A percentile compares a stretch with the other conserved stretches of the same genome.
Evolutionary conservation across 2,329 filamentous ascomycete species (phyloP).

Genomic region (Aureobasidium sp.): DNA sequence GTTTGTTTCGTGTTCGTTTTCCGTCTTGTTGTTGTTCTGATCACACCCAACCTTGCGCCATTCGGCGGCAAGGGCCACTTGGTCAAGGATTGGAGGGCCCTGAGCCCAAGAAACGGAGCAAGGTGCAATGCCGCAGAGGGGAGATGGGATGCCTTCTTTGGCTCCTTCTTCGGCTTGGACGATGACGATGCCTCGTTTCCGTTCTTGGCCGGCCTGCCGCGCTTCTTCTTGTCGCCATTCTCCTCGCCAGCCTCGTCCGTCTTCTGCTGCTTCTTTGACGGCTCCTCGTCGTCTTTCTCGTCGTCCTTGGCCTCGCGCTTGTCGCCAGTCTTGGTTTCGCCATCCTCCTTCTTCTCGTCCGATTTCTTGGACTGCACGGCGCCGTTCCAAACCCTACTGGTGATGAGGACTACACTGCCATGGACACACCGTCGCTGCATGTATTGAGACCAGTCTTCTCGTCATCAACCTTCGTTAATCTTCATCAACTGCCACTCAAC

Average conservation of each 20-base stretch:
- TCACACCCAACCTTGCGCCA: no score
- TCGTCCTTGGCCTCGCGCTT: constrained; percentile 24
- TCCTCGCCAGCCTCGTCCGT: constrained; percentile 27
- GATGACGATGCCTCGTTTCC: constrained; percentile 21
- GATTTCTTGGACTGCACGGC: constrained; percentile 21
- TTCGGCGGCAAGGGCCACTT: no score
- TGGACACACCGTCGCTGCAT: no score
- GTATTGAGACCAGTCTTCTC: no score
- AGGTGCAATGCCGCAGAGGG: no score
- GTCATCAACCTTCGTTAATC: no score
- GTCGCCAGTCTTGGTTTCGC: constrained; percentile 29
- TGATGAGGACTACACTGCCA: no score
- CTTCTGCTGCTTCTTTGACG: constrained; percentile 23
- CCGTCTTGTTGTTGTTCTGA: no score
- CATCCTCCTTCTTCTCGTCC: constrained; percentile 21
- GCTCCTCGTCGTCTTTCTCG: constrained; percentile 23
- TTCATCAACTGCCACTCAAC: neutral
- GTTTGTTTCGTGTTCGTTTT: no score
- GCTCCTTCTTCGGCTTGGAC: constrained; percentile 36
- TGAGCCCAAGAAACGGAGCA: no score
- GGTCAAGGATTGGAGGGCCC: no score
- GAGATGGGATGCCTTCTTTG: constrained; percentile 36
- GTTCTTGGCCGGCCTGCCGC: constrained; percentile 38
- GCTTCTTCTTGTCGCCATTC: constrained; percentile 35
- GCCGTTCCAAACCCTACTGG: no score